A percentile compares a stretch with the other conserved stretches of the same genome.
Conservation (phyloP, 352 stramenopile species). For the Blastocystis sp. region DNA sequence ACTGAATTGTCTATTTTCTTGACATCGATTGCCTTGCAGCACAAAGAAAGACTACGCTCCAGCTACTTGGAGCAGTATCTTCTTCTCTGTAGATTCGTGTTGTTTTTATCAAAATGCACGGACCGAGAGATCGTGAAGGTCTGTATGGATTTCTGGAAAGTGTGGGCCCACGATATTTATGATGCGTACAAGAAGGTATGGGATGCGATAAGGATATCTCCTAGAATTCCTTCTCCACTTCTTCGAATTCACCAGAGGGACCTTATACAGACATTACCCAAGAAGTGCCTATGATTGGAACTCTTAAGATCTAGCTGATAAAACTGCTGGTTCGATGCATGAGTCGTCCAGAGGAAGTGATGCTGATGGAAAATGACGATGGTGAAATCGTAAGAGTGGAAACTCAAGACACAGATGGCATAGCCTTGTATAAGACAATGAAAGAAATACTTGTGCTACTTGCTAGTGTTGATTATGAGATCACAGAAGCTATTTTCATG, state of each 20-base stretch:
- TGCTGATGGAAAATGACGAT: constrained; percentile 99
- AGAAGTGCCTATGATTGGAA: constrained; percentile 75
- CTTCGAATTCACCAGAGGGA: constrained; percentile 68
- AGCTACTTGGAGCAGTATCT: constrained; percentile 83
- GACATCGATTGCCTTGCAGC: constrained; percentile 84
- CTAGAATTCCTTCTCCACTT: background rate
- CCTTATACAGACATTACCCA: constrained; percentile 81
- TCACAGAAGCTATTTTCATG: constrained; percentile 98
- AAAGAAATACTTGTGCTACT: constrained; percentile 96
- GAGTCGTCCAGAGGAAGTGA: constrained; percentile 98
- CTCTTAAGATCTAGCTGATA: background rate
- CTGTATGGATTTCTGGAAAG: constrained; percentile 94
- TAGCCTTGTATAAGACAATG: constrained; percentile 99
- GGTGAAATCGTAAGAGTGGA: constrained; percentile 89
- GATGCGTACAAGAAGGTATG: constrained; percentile 77
- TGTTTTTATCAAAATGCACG: constrained; percentile 77
- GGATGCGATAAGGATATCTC: constrained; percentile 63
- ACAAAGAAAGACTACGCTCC: constrained; percentile 87
- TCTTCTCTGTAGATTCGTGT: constrained; percentile 79
- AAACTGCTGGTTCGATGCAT: constrained; percentile 97
- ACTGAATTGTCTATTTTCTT: constrained; percentile 93
- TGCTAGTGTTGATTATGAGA: constrained; percentile 97
- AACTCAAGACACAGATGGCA: constrained; percentile 96
- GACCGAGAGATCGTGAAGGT: constrained; percentile 96
- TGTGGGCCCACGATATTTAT: constrained; percentile 91